Percentiles rank a stretch among this genome's conserved stretches.
phyloP scores from a whole-genome alignment of 2,329 filamentous ascomycete genomes.

The Chalaropsis thielavioides region DNA sequence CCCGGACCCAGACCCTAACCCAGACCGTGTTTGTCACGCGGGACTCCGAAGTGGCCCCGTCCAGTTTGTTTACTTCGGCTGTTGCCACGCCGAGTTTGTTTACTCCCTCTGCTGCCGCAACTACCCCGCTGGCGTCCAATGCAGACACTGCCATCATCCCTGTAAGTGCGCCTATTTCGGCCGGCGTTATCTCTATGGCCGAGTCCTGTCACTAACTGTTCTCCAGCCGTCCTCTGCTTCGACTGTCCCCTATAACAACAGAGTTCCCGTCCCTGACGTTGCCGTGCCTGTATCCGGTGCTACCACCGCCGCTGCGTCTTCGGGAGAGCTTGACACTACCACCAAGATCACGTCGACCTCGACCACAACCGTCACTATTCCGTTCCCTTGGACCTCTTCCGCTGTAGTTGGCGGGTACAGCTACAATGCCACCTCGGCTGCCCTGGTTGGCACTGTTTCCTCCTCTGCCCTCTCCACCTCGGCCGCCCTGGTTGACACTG shows the following conservation, averaged over 20 bases:
- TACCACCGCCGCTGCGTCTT: background rate
- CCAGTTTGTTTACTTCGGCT: background rate
- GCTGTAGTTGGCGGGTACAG: background rate
- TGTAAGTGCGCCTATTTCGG: background rate
- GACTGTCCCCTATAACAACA: background rate
- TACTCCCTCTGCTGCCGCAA: background rate
- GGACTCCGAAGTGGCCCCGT: background rate
- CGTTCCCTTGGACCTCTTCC: background rate
- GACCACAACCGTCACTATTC: constrained; percentile 6
- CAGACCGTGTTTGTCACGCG: constrained; percentile 5
- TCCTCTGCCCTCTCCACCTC: background rate
- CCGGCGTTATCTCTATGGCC: background rate
- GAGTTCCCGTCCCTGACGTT: background rate
- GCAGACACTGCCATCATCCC: background rate
- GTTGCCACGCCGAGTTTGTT: background rate
- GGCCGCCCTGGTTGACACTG: background rate
- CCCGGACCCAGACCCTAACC: constrained; percentile 5
- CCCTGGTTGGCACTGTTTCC: background rate
- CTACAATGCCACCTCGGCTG: background rate
- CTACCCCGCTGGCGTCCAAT: background rate
- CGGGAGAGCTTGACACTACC: constrained; percentile 8
- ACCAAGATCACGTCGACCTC: constrained; percentile 2
- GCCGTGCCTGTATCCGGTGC: background rate
- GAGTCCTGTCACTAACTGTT: background rate
- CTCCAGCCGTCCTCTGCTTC: background rate